Evolutionary conservation across 2,329 filamentous ascomycete genomes (phyloP).

Genomic region (Fusarium keratoplasticum): DNA sequence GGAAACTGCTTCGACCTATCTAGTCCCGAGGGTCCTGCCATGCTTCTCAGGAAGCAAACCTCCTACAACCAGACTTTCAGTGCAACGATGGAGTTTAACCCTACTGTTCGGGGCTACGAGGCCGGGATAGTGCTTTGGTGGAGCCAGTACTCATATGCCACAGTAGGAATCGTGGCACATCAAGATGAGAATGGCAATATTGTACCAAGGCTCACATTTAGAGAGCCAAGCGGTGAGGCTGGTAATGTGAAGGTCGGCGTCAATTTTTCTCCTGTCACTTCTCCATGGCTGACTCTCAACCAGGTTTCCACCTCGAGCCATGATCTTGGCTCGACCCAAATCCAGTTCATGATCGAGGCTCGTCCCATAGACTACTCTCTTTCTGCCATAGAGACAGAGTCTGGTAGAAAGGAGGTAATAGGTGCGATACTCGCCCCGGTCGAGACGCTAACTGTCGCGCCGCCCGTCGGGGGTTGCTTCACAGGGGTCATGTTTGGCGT

Average conservation of each 20-base stretch:
- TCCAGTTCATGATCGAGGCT: neutral
- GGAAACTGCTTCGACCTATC: constrained; percentile 65
- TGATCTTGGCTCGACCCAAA: neutral
- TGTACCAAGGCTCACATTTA: neutral
- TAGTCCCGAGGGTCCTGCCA: constrained; percentile 61
- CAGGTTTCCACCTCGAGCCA: neutral
- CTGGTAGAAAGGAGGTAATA: neutral
- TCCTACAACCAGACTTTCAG: constrained; percentile 56
- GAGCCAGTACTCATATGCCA: constrained; percentile 58
- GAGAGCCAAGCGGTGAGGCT: constrained; percentile 4
- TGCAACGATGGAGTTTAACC: constrained; percentile 59
- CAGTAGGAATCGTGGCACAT: constrained; percentile 39
- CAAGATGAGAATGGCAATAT: neutral
- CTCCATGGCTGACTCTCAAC: neutral
- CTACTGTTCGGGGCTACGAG: constrained; percentile 57
- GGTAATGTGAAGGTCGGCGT: constrained; percentile 20
- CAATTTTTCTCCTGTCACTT: rapidly evolving
- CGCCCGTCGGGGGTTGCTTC: constrained; percentile 37
- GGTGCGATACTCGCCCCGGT: neutral
- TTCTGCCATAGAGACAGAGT: neutral
- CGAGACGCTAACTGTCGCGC: constrained; percentile 16
- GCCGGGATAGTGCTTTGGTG: constrained; percentile 66
- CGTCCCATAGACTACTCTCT: constrained; percentile 15
- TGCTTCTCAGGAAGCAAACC: constrained; percentile 66
- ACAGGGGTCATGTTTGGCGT: constrained; percentile 40